These are phyloP conservation scores for Yamadazyma scolyti DNA, from an alignment of 805 yeast genomes.

Conservation along the genomic window DNA sequence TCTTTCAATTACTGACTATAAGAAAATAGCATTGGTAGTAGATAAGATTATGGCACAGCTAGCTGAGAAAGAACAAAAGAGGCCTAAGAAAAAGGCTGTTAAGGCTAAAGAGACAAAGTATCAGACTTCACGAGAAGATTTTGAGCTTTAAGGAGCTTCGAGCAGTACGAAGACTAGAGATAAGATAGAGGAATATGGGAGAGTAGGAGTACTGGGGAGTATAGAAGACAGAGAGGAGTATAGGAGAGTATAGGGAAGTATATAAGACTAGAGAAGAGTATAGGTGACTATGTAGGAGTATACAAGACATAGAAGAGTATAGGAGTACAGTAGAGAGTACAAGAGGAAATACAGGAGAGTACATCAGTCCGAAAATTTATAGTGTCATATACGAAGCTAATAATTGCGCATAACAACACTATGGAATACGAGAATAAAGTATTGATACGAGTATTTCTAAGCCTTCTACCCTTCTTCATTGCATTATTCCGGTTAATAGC, in stretches of 20 bases:
- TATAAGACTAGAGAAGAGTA: too few relatives aligned
- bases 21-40: slow-evolving; percentile 48
- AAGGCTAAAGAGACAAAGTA: slow-evolving; percentile 3
- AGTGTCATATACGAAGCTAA: too few relatives aligned
- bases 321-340: too few relatives aligned
- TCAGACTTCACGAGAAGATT: slow-evolving; percentile 11
- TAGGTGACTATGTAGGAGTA: too few relatives aligned
- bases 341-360: too few relatives aligned
- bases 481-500: slow-evolving; percentile 18
- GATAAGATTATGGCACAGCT: slow-evolving; percentile 50
- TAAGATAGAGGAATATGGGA: too few relatives aligned
- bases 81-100: not conserved
- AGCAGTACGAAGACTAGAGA: too few relatives aligned
- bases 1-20: slow-evolving; percentile 38
- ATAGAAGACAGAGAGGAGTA: too few relatives aligned
- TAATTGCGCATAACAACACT: not conserved
- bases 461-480: slow-evolving; percentile 17
- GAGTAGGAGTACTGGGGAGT: too few relatives aligned
- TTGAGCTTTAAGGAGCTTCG: slow-evolving; percentile 15
- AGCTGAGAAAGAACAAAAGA: slow-evolving; percentile 36
- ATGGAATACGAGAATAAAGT: slow-evolving; percentile 20
- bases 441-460: slow-evolving; percentile 5
- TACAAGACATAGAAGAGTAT: too few relatives aligned
- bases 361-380: too few relatives aligned
- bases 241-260: too few relatives aligned